Conservation (phyloP, 208 protist species). For the Wallacemonas sp. region DNA sequence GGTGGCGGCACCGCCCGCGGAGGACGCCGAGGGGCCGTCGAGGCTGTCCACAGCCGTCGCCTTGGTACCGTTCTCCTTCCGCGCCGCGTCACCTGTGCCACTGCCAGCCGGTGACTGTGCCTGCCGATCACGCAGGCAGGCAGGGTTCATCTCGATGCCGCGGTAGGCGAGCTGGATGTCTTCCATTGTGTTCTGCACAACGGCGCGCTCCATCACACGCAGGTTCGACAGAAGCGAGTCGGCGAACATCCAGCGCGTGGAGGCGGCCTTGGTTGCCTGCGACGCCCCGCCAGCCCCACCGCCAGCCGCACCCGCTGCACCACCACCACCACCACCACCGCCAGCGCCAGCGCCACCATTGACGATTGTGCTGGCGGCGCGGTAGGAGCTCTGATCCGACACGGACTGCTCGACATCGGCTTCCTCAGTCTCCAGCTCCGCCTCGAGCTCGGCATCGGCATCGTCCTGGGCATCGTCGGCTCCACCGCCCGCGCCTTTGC, state of each 20-base stretch:
- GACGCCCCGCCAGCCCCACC: background rate
- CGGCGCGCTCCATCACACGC: slow-evolving; percentile 89
- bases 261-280: slow-evolving; percentile 10
- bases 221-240: slow-evolving; percentile 81
- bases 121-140: slow-evolving; percentile 4
- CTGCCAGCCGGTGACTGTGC: background rate
- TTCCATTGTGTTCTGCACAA: slow-evolving; percentile 91
- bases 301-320: background rate
- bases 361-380: slow-evolving; percentile 24
- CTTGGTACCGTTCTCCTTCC: too few relatives aligned
- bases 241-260: slow-evolving; percentile 74
- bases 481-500: slow-evolving; percentile 34
- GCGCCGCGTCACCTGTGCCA: background rate
- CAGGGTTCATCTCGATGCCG: slow-evolving; percentile 64
- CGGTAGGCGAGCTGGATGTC: slow-evolving; percentile 86
- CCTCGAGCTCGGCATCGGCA: slow-evolving; percentile 50
- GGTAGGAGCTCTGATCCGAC: slow-evolving; percentile 28
- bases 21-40: background rate
- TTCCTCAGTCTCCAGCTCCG: slow-evolving; percentile 29
- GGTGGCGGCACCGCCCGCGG: slow-evolving; percentile 12
- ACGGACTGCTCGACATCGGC: slow-evolving; percentile 31
- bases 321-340: background rate
- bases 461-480: slow-evolving; percentile 20
- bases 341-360: slow-evolving; percentile 16
- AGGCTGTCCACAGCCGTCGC: background rate